Evolutionary conservation across 2,329 filamentous ascomycete species (phyloP).

Genomic region (Pseudopyrenochaeta lycopersici): DNA sequence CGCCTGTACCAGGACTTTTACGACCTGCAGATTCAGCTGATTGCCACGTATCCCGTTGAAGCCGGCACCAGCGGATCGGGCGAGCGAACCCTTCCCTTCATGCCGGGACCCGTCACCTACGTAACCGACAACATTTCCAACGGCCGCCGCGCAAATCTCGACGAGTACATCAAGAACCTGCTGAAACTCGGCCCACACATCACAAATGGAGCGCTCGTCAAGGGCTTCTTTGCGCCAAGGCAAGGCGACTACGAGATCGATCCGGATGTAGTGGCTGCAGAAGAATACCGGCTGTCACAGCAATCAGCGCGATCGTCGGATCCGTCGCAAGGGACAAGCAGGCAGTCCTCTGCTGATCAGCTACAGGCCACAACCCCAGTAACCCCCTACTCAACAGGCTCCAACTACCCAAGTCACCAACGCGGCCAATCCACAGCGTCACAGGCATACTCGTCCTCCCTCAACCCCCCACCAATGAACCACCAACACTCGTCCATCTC

Average conservation of each 20-base stretch:
- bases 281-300: conserved; percentile 79
- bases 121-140: conserved; percentile 98
- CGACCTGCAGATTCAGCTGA: conserved; percentile 94
- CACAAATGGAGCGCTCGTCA: conserved; percentile 81
- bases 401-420: conserved; percentile 53
- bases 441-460: conserved; percentile 38
- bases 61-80: conserved; percentile 81
- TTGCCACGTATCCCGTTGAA: conserved; percentile 90
- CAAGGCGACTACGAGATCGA: conserved; percentile 95
- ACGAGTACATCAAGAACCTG: conserved; percentile 94
- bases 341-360: conserved; percentile 51
- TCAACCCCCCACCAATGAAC: conserved; percentile 47
- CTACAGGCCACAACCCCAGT: conserved; percentile 47
- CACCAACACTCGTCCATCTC: conserved; percentile 50
- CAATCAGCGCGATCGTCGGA: conserved; percentile 53
- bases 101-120: conserved; percentile 97
- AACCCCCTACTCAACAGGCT: conserved; percentile 46
- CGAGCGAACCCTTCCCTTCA: conserved; percentile 88
- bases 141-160: conserved; percentile 87
- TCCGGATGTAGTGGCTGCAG: conserved; percentile 66
- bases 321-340: conserved; percentile 45
- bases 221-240: conserved; percentile 88
- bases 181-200: conserved; percentile 86
- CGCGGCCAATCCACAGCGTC: conserved; percentile 49
- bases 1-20: conserved; percentile 99